phyloP scores from a whole-genome alignment of 2,329 filamentous ascomycete genomes.

The Fonsecaea nubica region DNA sequence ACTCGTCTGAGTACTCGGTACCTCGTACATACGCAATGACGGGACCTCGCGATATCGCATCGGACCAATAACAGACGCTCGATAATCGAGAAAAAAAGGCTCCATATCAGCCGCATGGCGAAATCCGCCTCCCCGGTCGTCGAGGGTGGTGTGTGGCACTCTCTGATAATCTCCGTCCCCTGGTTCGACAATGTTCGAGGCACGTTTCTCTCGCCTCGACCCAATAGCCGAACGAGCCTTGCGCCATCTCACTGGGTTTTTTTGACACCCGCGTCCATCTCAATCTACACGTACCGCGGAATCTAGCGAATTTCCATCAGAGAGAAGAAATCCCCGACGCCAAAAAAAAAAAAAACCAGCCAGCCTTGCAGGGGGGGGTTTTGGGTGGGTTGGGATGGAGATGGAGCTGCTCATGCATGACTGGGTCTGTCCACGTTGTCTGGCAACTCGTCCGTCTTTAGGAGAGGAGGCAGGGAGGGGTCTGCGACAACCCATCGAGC shows the following conservation, averaged over 20 bases:
- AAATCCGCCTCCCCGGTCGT: neutral
- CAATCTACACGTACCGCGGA: neutral
- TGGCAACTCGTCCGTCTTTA: neutral
- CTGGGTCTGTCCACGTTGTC: neutral
- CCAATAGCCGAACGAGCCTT: conserved; percentile 11
- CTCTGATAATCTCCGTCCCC: conserved; percentile 12
- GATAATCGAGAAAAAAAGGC: conserved; percentile 5
- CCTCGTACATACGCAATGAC: neutral
- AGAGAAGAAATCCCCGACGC: no score
- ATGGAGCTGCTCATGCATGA: neutral
- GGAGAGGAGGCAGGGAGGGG: neutral
- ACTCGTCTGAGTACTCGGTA: no score
- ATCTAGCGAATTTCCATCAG: neutral
- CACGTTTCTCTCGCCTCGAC: neutral
- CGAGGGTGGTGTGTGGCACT: neutral
- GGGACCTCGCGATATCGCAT: neutral
- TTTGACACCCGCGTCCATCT: conserved; percentile 3
- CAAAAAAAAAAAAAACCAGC: neutral
- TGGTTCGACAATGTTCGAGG: neutral
- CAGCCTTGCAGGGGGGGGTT: conserved; percentile 12
- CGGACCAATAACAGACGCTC: conserved; percentile 2
- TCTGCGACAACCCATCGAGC: neutral
- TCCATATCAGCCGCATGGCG: conserved; percentile 14
- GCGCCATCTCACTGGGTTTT: conserved; percentile 5
- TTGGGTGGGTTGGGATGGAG: neutral